Conservation (phyloP, 148 eudicot species). For the Nepenthes gracilis region DNA sequence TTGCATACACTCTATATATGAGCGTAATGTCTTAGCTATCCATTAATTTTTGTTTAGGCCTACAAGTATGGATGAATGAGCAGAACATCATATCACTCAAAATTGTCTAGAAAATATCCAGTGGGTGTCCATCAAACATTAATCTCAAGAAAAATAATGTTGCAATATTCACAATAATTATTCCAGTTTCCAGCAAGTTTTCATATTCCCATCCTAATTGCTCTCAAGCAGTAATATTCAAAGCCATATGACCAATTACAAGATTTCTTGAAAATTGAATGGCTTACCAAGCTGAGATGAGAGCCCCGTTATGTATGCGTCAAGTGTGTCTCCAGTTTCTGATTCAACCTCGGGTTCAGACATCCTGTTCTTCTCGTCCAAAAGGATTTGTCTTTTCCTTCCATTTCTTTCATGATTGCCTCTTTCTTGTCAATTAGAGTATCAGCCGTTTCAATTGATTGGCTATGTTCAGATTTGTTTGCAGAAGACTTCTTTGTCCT, state of each 20-base stretch:
- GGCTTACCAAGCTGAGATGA: conserved; percentile 80
- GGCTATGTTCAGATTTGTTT: conserved; percentile 43
- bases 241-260: neutral
- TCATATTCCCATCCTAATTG: neutral
- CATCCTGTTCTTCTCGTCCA: conserved; percentile 48
- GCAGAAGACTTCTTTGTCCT: conserved; percentile 55
- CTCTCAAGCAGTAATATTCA: neutral
- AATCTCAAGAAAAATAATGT: no score
- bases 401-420: conserved; percentile 52
- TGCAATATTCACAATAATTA: no score
- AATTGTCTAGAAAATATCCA: no score
- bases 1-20: no score
- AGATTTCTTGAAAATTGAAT: neutral
- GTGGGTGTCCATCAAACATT: no score
- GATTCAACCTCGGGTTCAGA: conserved; percentile 24
- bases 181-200: no score
- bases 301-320: conserved; percentile 85
- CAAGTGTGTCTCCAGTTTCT: conserved; percentile 75
- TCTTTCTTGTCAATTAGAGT: conserved; percentile 91
- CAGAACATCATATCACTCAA: no score
- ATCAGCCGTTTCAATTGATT: conserved; percentile 91
- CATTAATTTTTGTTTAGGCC: no score
- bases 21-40: no score
- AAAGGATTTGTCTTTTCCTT: conserved; percentile 49
- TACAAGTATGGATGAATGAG: no score